Evolutionary conservation across 805 yeast species (phyloP).

Genomic region (Barnettozyma salicaria): DNA sequence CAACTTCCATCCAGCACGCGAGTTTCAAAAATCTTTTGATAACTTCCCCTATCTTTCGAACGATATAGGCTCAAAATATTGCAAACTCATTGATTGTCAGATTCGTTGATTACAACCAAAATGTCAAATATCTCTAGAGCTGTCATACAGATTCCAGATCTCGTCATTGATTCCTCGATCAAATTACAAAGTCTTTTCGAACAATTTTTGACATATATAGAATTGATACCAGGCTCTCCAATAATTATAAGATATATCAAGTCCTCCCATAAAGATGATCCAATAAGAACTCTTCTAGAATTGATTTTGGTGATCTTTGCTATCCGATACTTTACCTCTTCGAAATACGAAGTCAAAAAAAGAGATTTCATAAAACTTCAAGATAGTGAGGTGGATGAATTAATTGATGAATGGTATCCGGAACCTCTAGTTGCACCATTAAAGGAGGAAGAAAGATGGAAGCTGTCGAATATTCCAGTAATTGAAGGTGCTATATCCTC

Average conservation of each 20-base stretch:
- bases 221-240: slow-evolving; percentile 48
- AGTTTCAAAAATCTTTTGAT: too few species aligned
- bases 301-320: slow-evolving; percentile 73
- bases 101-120: too few species aligned
- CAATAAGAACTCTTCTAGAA: slow-evolving; percentile 82
- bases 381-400: slow-evolving; percentile 65
- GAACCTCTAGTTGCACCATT: slow-evolving; percentile 67
- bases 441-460: slow-evolving; percentile 49
- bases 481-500: slow-evolving; percentile 46
- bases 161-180: slow-evolving; percentile 6
- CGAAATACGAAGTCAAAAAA: slow-evolving; percentile 70
- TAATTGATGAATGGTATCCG: slow-evolving; percentile 89
- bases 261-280: slow-evolving; percentile 89
- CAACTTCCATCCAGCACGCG: too few species aligned
- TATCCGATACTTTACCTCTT: slow-evolving; percentile 69
- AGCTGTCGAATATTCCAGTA: slow-evolving; percentile 56
- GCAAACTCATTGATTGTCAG: too few species aligned
- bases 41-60: too few species aligned
- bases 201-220: slow-evolving; percentile 13
- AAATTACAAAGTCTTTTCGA: slow-evolving; percentile 4
- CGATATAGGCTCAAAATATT: too few species aligned
- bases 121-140: slow-evolving; percentile 4
- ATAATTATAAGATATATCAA: slow-evolving; percentile 63
- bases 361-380: slow-evolving; percentile 59
- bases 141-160: slow-evolving; percentile 8